Percentiles rank a stretch among this genome's conserved stretches.
Conservation (phyloP, 1,284 basidiomycete species). For the Moesziomyces globuligerus region DNA sequence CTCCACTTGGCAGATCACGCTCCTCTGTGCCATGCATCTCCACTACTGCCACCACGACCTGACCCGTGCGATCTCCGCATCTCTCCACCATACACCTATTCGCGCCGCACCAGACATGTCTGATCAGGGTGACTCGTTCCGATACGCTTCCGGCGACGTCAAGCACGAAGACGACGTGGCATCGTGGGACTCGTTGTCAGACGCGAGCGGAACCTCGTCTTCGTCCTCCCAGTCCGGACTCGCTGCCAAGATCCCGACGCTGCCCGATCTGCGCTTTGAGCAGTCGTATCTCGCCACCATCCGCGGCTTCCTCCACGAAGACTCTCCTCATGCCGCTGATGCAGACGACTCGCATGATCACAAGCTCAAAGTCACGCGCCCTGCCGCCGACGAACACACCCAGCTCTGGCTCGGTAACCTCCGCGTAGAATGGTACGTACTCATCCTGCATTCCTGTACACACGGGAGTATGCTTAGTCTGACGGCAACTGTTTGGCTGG, state of each 20-base stretch:
- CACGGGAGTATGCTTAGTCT: too few relatives aligned
- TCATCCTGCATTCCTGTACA: too few relatives aligned
- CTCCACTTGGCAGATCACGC: too few relatives aligned
- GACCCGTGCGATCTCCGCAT: too few relatives aligned
- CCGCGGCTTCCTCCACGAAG: slow-evolving; percentile 51
- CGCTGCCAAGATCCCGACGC: slow-evolving; percentile 19
- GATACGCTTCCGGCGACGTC: not conserved
- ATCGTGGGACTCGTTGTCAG: slow-evolving; percentile 10
- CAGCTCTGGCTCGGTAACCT: slow-evolving; percentile 59
- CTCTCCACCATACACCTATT: not conserved
- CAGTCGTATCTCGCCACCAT: slow-evolving; percentile 59
- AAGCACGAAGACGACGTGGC: slow-evolving; percentile 12
- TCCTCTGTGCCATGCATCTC: too few relatives aligned
- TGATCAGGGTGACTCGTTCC: not conserved
- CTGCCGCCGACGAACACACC: slow-evolving; percentile 13
- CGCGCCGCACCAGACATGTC: not conserved
- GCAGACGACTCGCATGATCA: slow-evolving; percentile 15
- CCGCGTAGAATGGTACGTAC: slow-evolving; percentile 58
- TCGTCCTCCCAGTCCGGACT: slow-evolving; percentile 3
- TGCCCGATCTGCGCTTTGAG: slow-evolving; percentile 61
- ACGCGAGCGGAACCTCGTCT: slow-evolving; percentile 10
- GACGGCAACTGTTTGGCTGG: too few relatives aligned
- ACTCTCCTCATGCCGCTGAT: slow-evolving; percentile 3
- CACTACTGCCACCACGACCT: too few relatives aligned
- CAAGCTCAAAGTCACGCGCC: slow-evolving; percentile 23